Conservation (phyloP, 1,284 basidiomycete species). For the Puccinia coronata region DNA sequence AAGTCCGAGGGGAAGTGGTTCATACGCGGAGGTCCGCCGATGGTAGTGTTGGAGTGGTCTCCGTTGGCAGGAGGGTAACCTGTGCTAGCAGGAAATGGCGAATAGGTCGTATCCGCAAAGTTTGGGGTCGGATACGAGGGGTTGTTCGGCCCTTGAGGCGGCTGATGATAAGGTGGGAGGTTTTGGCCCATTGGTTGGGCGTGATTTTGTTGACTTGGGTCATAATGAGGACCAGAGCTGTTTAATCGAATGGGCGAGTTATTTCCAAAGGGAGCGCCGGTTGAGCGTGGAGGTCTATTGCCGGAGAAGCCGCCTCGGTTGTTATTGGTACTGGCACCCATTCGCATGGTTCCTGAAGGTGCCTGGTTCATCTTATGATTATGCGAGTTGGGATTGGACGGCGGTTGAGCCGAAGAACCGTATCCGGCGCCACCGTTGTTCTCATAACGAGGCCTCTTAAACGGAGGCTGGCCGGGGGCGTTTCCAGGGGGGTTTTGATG, state of each 20-base stretch:
- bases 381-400: constrained; percentile 14
- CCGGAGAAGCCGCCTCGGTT: constrained; percentile 29
- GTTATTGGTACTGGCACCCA: constrained; percentile 33
- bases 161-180: constrained; percentile 32
- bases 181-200: constrained; percentile 2
- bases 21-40: constrained; percentile 3
- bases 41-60: constrained; percentile 18
- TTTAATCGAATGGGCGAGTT: constrained; percentile 46
- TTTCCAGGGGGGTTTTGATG: constrained; percentile 32
- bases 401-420: constrained; percentile 19
- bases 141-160: not conserved
- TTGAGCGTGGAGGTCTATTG: constrained; percentile 12
- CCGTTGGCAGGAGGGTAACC: constrained; percentile 12
- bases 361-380: not conserved
- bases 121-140: not conserved
- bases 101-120: not conserved
- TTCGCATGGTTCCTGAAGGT: constrained; percentile 17
- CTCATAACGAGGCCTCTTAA: constrained; percentile 44
- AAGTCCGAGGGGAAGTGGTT: constrained; percentile 20
- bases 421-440: not conserved
- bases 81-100: constrained; percentile 1
- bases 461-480: constrained; percentile 31
- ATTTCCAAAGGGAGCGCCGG: constrained; percentile 20
- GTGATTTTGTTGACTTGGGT: not conserved
- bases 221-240: constrained; percentile 32